Evolutionary conservation across 106 monocot genomes (phyloP).

Genomic region (Gastrodia elata): DNA sequence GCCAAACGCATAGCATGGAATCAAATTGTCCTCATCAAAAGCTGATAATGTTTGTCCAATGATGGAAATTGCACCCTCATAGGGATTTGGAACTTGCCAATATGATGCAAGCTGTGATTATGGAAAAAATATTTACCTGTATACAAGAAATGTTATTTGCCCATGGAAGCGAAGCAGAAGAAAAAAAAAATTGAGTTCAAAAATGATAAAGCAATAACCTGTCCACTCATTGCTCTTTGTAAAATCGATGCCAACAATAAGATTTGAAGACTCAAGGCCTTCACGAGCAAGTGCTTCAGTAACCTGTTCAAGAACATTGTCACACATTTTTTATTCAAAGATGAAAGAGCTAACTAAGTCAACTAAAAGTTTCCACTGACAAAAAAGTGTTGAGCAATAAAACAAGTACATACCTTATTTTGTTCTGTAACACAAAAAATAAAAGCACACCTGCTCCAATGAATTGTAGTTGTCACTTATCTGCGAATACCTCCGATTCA

Average conservation of each 20-base stretch:
- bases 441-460: background rate
- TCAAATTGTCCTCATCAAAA: constrained; percentile 82
- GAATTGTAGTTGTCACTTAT: constrained; percentile 8
- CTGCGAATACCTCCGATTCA: constrained; percentile 10
- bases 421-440: background rate
- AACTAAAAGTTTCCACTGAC: background rate
- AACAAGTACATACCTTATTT: background rate
- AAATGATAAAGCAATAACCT: constrained; percentile 24
- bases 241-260: constrained; percentile 83
- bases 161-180: background rate
- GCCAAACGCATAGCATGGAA: constrained; percentile 82
- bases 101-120: constrained; percentile 48
- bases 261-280: constrained; percentile 73
- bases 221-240: constrained; percentile 95
- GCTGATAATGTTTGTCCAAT: constrained; percentile 57
- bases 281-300: constrained; percentile 53
- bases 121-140: constrained; percentile 54
- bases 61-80: constrained; percentile 78
- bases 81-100: constrained; percentile 53
- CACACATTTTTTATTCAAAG: background rate
- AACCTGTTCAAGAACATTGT: constrained; percentile 24
- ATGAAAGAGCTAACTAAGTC: background rate
- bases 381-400: background rate
- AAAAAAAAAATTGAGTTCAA: background rate
- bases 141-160: constrained; percentile 4